These are phyloP conservation scores for Vitis hybrid DNA, from an alignment of 177 flowering plant species.

Conservation along the genomic window DNA sequence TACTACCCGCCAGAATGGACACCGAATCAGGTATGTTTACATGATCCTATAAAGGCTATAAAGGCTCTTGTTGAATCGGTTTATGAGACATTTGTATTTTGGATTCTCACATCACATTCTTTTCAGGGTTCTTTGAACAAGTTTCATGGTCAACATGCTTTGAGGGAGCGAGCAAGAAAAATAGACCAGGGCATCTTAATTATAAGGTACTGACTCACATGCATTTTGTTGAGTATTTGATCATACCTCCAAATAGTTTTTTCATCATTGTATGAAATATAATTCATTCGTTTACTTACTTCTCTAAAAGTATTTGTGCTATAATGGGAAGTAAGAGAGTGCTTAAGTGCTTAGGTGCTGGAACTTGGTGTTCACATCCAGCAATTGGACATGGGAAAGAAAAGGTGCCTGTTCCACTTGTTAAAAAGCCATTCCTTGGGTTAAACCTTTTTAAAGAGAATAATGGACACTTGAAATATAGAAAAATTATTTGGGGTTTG, in stretches of 20 bases:
- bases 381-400: too few relatives aligned
- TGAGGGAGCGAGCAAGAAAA: conserved; percentile 96
- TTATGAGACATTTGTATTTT: not conserved
- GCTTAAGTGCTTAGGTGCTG: too few relatives aligned
- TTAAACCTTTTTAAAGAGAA: too few relatives aligned
- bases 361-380: too few relatives aligned
- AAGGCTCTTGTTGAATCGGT: not conserved
- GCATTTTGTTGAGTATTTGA: not conserved
- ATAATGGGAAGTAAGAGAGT: too few relatives aligned
- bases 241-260: not conserved
- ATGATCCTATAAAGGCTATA: too few relatives aligned
- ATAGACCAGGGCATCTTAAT: conserved; percentile 91
- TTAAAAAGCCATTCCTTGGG: too few relatives aligned
- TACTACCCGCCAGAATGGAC: conserved; percentile 57
- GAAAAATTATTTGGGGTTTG: too few relatives aligned
- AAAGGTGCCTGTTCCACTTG: too few relatives aligned
- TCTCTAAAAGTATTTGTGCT: too few relatives aligned
- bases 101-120: conserved; percentile 7
- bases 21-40: conserved; percentile 33
- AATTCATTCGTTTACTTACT: not conserved
- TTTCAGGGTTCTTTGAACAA: conserved; percentile 87
- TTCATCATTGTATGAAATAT: not conserved
- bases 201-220: conserved; percentile 61
- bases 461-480: too few relatives aligned
- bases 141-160: conserved; percentile 97